Conservation (phyloP, 257 asterid genomes). For the Fraxinus pennsylvanica region DNA sequence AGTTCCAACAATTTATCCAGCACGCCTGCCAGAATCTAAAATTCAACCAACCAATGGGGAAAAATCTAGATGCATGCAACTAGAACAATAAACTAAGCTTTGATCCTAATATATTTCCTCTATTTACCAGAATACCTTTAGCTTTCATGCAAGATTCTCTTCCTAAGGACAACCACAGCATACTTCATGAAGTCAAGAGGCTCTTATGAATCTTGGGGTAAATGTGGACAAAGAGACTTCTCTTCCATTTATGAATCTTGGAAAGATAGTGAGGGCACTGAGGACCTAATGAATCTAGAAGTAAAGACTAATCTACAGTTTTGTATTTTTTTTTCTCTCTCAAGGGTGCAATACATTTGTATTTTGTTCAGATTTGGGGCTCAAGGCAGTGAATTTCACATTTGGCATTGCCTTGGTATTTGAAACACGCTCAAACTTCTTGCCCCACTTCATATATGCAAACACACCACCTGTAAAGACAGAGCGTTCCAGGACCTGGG, state of each 20-base stretch:
- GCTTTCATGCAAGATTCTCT: constrained; percentile 7
- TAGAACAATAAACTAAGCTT: constrained; percentile 11
- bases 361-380: background rate
- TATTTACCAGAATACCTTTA: background rate
- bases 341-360: background rate
- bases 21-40: background rate
- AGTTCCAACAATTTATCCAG: background rate
- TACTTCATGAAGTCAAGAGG: constrained; percentile 8
- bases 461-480: background rate
- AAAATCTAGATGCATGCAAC: constrained; percentile 23
- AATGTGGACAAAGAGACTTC: background rate
- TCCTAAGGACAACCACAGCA: constrained; percentile 9
- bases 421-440: background rate
- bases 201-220: background rate
- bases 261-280: background rate
- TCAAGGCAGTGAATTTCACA: background rate
- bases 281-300: background rate
- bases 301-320: background rate
- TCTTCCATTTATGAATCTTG: background rate
- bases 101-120: background rate
- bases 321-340: background rate
- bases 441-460: background rate
- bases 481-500: background rate
- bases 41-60: constrained; percentile 5
- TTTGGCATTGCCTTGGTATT: background rate